Conservation (phyloP, 2,329 filamentous ascomycete species). For the Penicillium sp. region DNA sequence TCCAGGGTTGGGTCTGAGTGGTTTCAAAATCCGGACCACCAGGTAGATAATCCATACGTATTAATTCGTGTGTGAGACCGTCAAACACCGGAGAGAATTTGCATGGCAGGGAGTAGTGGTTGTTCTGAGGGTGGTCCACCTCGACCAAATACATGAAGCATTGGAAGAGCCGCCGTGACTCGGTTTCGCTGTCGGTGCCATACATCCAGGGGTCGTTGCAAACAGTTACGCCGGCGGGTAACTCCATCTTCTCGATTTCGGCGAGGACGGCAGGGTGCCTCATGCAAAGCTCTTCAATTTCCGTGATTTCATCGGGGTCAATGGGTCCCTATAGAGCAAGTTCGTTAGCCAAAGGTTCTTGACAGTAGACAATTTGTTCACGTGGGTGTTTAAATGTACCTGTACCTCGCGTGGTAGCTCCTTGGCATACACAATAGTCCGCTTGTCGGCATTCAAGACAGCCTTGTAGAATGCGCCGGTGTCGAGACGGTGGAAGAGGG, state of each 20-base stretch:
- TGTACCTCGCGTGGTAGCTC: conserved; percentile 52
- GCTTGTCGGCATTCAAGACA: conserved; percentile 46
- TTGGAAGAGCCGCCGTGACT: conserved; percentile 45
- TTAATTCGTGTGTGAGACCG: conserved; percentile 64
- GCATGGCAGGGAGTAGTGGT: conserved; percentile 42
- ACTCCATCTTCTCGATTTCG: conserved; percentile 62
- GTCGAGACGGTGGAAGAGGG: conserved; percentile 51
- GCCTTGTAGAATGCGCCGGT: conserved; percentile 47
- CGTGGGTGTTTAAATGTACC: conserved; percentile 34
- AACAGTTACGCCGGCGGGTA: conserved; percentile 61
- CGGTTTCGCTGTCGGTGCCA: conserved; percentile 49
- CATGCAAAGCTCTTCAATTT: conserved; percentile 60
- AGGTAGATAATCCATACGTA: conserved; percentile 71
- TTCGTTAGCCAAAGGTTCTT: conserved; percentile 54
- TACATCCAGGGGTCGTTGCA: conserved; percentile 73
- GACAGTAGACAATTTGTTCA: not conserved
- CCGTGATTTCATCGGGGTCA: conserved; percentile 64
- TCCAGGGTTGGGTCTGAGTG: conserved; percentile 61
- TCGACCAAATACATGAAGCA: conserved; percentile 45
- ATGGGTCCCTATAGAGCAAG: conserved; percentile 60
- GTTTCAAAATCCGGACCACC: conserved; percentile 67
- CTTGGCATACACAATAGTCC: conserved; percentile 40
- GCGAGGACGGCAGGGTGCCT: conserved; percentile 60
- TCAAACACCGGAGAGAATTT: conserved; percentile 55
- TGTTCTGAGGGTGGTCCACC: conserved; percentile 41